phyloP scores from a whole-genome alignment of 176 grass and related monocot genomes.

The Miscanthus lutarioriparius region DNA sequence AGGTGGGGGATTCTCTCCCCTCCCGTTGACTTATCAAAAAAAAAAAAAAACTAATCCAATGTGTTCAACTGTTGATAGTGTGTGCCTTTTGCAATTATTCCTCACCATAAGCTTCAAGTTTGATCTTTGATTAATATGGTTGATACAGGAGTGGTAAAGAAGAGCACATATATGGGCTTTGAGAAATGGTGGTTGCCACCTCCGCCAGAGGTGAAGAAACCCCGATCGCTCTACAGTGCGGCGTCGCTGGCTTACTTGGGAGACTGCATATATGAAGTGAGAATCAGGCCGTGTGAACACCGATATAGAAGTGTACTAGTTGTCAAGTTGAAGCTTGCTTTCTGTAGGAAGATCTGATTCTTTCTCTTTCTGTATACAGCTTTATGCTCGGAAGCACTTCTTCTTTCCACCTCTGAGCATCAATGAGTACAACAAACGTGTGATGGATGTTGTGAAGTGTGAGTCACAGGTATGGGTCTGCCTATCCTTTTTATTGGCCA shows the following conservation, averaged over 20 bases:
- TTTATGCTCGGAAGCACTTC: conserved; percentile 96
- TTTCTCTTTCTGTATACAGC: conserved; percentile 44
- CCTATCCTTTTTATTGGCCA: conserved; percentile 17
- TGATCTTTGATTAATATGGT: conserved; percentile 7
- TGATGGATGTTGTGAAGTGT: conserved; percentile 93
- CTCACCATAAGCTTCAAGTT: background rate
- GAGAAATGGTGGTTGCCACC: conserved; percentile 87
- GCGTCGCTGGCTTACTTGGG: conserved; percentile 91
- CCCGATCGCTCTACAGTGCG: conserved; percentile 72
- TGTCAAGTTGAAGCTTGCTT: conserved; percentile 30
- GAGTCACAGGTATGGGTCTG: conserved; percentile 75
- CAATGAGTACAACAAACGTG: conserved; percentile 90
- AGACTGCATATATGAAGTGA: conserved; percentile 98
- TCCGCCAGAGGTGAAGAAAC: conserved; percentile 80
- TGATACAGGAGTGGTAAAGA: conserved; percentile 40
- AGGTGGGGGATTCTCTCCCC: too few relatives aligned
- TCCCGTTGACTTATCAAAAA: too few relatives aligned
- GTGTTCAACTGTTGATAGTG: background rate
- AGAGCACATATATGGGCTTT: conserved; percentile 74
- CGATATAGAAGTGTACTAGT: background rate
- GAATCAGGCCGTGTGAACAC: background rate
- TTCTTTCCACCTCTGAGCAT: conserved; percentile 92
- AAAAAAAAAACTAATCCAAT: background rate
- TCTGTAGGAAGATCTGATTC: conserved; percentile 29
- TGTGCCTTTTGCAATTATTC: background rate